These are phyloP conservation scores for Lithohypha guttulata DNA, from an alignment of 2,329 filamentous ascomycete genomes.

Conservation along the genomic window DNA sequence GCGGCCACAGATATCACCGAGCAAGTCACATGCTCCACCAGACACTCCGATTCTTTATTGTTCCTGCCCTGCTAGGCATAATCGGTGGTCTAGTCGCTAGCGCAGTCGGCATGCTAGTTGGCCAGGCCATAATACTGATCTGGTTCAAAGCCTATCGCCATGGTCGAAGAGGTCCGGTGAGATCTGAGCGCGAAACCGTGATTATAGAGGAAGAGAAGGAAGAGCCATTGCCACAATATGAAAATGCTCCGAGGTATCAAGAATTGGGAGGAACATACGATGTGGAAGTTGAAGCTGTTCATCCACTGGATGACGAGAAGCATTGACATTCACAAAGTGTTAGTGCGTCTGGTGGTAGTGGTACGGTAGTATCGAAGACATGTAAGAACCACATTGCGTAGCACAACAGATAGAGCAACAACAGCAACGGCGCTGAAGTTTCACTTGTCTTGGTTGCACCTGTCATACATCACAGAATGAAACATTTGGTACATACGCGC, in stretches of 20 bases:
- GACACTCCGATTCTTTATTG: constrained; percentile 34
- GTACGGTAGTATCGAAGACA: no score
- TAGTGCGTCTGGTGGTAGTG: no score
- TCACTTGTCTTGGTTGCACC: no score
- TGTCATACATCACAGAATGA: no score
- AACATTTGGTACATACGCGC: no score
- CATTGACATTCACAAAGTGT: no score
- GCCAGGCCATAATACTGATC: constrained; percentile 35
- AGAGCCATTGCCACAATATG: constrained; percentile 22
- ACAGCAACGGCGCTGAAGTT: no score
- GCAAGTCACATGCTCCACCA: constrained; percentile 29
- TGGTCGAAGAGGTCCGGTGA: constrained; percentile 25
- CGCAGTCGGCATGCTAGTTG: constrained; percentile 38
- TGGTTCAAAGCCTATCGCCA: constrained; percentile 29
- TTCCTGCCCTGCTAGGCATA: constrained; percentile 36
- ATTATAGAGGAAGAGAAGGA: constrained; percentile 30
- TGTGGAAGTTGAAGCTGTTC: constrained; percentile 3
- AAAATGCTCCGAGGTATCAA: background rate
- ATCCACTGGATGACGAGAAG: background rate
- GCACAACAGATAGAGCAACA: no score
- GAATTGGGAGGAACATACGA: background rate
- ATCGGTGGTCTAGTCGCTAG: constrained; percentile 36
- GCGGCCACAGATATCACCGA: constrained; percentile 22
- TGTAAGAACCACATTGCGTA: no score
- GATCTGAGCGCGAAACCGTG: constrained; percentile 25